These are phyloP conservation scores for Linum trigynum DNA, from an alignment of 345 rosid genomes.

Conservation along the genomic window DNA sequence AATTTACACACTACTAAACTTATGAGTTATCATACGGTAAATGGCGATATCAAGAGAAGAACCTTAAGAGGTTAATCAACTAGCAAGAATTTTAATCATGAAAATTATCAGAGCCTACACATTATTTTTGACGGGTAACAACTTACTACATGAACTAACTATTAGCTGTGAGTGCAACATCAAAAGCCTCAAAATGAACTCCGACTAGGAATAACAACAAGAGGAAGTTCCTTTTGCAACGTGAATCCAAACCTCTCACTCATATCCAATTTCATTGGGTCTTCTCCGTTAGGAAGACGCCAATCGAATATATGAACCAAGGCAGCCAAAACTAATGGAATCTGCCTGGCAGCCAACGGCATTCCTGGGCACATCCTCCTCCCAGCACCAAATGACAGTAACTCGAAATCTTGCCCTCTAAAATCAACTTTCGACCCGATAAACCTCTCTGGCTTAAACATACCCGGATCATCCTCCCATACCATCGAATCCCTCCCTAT, in stretches of 20 bases:
- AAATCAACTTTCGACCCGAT: background rate
- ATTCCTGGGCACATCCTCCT: conserved; percentile 1
- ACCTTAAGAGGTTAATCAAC: too few relatives aligned
- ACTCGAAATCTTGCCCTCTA: background rate
- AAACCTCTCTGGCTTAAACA: conserved; percentile 6
- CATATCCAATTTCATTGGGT: background rate
- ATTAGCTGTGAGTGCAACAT: conserved; percentile 10
- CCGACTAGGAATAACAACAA: background rate
- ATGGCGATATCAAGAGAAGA: too few relatives aligned
- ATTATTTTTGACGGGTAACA: too few relatives aligned
- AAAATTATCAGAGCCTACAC: too few relatives aligned
- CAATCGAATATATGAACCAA: background rate
- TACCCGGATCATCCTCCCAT: background rate
- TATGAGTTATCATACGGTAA: too few relatives aligned
- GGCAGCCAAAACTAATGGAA: background rate
- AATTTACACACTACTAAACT: too few relatives aligned
- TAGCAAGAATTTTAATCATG: too few relatives aligned
- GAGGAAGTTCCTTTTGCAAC: background rate
- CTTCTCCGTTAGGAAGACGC: background rate
- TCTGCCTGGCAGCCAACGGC: background rate
- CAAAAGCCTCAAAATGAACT: conserved; percentile 8
- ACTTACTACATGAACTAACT: too few relatives aligned
- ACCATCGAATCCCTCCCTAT: background rate
- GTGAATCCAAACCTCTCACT: background rate
- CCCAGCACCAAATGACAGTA: background rate